phyloP scores from a whole-genome alignment of 2,329 filamentous ascomycete genomes.

The Fusarium veterinarium region DNA sequence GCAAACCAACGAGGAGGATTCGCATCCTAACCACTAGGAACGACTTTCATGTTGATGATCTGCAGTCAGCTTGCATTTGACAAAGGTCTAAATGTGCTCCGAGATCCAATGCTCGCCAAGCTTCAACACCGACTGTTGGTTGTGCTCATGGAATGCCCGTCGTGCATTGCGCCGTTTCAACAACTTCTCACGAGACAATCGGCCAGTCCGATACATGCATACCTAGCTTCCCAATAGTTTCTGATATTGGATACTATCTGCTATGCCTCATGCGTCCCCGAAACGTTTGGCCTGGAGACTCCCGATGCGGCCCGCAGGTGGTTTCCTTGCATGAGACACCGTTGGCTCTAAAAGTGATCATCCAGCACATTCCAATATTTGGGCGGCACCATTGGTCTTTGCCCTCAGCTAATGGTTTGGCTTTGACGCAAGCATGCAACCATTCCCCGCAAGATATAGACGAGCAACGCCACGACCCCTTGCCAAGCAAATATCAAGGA shows the following conservation, averaged over 20 bases:
- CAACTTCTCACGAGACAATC: too few relatives aligned
- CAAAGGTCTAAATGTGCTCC: neutral
- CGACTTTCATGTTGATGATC: neutral
- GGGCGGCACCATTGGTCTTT: neutral
- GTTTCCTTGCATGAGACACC: neutral
- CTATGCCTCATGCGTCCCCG: neutral
- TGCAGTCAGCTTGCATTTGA: neutral
- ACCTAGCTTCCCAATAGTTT: neutral
- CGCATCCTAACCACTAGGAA: neutral
- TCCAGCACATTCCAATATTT: constrained; percentile 12
- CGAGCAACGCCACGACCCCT: neutral
- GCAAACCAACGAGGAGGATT: neutral
- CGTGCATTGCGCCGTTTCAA: neutral
- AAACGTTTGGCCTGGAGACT: neutral
- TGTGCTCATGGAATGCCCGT: neutral
- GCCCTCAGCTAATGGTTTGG: neutral
- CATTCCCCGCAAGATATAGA: neutral
- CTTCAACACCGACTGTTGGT: neutral
- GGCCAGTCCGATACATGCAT: neutral
- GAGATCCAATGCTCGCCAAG: neutral
- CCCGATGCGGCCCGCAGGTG: neutral
- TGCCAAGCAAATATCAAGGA: constrained; percentile 7
- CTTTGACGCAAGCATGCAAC: neutral
- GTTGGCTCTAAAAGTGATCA: constrained; percentile 16
- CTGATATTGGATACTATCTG: neutral